Percentiles rank a stretch among this genome's conserved stretches.
Evolutionary conservation across 306 rosid species (phyloP).

Genomic region (Fagus crenata): DNA sequence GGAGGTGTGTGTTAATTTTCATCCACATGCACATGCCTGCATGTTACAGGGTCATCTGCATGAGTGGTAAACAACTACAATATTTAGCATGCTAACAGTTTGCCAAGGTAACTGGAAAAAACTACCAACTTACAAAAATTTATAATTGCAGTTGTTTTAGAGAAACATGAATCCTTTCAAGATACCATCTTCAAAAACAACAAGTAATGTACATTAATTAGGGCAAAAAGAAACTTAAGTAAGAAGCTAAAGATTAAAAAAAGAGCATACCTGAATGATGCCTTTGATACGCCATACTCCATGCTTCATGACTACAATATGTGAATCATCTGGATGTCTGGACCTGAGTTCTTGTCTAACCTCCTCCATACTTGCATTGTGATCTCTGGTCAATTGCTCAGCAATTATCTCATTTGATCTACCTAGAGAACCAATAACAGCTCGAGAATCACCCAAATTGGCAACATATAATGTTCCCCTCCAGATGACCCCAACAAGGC

Average conservation of each 20-base stretch:
- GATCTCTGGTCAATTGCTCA: constrained; percentile 79
- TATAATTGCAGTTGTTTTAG: neutral
- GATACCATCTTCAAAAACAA: neutral
- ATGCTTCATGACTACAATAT: constrained; percentile 70
- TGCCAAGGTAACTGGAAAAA: constrained; percentile 10
- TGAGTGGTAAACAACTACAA: neutral
- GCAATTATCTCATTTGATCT: constrained; percentile 67
- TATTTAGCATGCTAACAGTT: neutral
- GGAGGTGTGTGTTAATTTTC: neutral
- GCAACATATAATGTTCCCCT: constrained; percentile 69
- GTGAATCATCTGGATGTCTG: constrained; percentile 81
- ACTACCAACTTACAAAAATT: neutral
- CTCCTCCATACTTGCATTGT: constrained; percentile 77
- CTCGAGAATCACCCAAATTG: constrained; percentile 85
- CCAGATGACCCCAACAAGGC: constrained; percentile 81
- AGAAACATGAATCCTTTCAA: neutral
- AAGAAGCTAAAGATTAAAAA: constrained; percentile 3
- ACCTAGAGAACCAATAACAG: constrained; percentile 67
- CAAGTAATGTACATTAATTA: neutral
- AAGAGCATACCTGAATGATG: constrained; percentile 77
- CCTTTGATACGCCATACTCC: constrained; percentile 96
- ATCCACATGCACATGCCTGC: neutral
- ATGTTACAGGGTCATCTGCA: neutral
- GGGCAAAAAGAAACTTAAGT: neutral
- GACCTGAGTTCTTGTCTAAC: constrained; percentile 73